A percentile compares a stretch with the other conserved stretches of the same genome.
Conservation (phyloP, 2,329 filamentous ascomycete genomes). For the Podosphaera fusca region DNA sequence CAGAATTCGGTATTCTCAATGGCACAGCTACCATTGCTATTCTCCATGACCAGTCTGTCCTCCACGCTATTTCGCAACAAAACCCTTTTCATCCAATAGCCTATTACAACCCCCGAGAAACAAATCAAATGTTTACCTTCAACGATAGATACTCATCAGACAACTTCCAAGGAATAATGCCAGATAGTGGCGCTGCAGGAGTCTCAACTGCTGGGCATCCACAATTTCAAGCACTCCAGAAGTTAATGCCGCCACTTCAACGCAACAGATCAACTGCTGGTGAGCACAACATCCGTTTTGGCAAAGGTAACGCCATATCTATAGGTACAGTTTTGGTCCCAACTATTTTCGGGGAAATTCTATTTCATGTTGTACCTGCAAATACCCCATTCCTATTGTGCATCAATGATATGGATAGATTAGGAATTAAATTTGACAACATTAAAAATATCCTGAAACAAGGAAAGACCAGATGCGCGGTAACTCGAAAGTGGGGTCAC, state of each 20-base stretch:
- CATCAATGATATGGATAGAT: background rate
- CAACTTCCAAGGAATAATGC: background rate
- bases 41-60: background rate
- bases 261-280: background rate
- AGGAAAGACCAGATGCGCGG: background rate
- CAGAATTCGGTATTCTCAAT: background rate
- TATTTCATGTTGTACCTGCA: background rate
- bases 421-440: background rate
- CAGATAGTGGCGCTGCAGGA: background rate
- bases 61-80: background rate
- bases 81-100: background rate
- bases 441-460: background rate
- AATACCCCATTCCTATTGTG: background rate
- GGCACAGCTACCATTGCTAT: background rate
- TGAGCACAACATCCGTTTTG: background rate
- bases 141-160: background rate
- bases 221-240: background rate
- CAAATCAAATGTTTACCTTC: background rate
- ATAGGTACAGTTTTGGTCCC: background rate
- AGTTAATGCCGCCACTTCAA: background rate
- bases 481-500: too few relatives aligned
- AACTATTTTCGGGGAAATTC: background rate
- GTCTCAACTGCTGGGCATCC: background rate
- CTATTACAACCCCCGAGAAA: background rate
- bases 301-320: background rate